Percentiles rank a stretch among this genome's conserved stretches.
phyloP scores from a whole-genome alignment of 2,329 filamentous ascomycete genomes.

The Cladosporium sp. region DNA sequence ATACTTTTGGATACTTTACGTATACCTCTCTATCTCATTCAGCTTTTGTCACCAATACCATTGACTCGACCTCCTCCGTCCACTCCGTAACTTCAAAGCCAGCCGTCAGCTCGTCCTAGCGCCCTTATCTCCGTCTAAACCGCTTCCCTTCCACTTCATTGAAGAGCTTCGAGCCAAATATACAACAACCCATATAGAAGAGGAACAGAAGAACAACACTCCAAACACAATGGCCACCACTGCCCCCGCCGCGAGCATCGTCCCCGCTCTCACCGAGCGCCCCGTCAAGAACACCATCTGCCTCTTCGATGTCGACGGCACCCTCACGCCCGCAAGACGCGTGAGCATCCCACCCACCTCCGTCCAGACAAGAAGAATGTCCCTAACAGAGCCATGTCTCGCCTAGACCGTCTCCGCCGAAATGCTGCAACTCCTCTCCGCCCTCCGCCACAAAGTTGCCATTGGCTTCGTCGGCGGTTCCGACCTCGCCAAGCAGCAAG shows the following conservation, averaged over 20 bases:
- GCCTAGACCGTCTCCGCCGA: conserved; percentile 60
- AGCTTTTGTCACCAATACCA: no score
- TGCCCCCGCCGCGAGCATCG: conserved; percentile 44
- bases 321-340: conserved; percentile 75
- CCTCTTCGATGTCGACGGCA: conserved; percentile 95
- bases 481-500: conserved; percentile 90
- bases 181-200: background rate
- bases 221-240: conserved; percentile 31
- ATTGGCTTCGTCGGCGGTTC: conserved; percentile 93
- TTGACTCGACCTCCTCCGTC: no score
- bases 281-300: conserved; percentile 89
- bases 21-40: no score
- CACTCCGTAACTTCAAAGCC: no score
- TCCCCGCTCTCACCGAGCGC: conserved; percentile 75
- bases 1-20: no score
- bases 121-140: background rate
- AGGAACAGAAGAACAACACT: conserved; percentile 4
- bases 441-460: conserved; percentile 79
- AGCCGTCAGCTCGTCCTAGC: no score
- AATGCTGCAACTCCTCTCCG: conserved; percentile 75
- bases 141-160: background rate
- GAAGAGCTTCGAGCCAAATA: background rate
- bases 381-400: background rate
- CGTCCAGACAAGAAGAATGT: no score
- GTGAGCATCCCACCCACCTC: conserved; percentile 46